Evolutionary conservation across 495 filamentous ascomycete species (phyloP).

Genomic region (Penicillium paradoxum): DNA sequence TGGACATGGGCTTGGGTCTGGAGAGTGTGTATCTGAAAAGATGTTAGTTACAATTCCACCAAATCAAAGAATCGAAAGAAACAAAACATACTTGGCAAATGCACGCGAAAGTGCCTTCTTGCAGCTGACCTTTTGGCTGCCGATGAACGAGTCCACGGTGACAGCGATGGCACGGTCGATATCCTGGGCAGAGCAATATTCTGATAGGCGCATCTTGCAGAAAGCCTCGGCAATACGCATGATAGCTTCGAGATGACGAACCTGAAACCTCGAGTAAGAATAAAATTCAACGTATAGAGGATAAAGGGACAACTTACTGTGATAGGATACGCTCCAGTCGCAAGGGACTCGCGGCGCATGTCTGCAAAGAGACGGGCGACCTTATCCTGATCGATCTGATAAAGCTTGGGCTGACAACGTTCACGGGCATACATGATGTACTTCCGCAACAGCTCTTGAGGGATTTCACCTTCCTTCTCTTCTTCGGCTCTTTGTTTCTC

Average conservation of each 20-base stretch:
- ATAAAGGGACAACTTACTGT: slow-evolving; percentile 60
- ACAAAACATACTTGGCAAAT: slow-evolving; percentile 84
- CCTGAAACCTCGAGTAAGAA: slow-evolving; percentile 46
- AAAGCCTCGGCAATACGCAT: slow-evolving; percentile 91
- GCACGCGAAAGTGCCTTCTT: slow-evolving; percentile 95
- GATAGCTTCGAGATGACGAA: slow-evolving; percentile 95
- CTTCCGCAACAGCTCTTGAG: slow-evolving; percentile 89
- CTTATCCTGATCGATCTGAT: slow-evolving; percentile 98
- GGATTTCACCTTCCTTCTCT: slow-evolving; percentile 71
- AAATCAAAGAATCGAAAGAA: not conserved
- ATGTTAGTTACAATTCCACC: slow-evolving; percentile 15
- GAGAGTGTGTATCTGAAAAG: slow-evolving; percentile 41
- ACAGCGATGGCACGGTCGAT: slow-evolving; percentile 97
- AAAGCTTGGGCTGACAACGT: slow-evolving; percentile 83
- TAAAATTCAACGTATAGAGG: not conserved
- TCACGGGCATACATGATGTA: slow-evolving; percentile 97
- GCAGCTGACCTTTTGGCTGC: slow-evolving; percentile 92
- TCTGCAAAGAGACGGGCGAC: slow-evolving; percentile 90
- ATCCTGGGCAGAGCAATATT: slow-evolving; percentile 83
- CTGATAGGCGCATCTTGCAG: slow-evolving; percentile 91
- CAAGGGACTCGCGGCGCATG: slow-evolving; percentile 87
- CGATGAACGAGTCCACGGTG: slow-evolving; percentile 93
- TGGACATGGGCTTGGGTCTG: slow-evolving; percentile 42
- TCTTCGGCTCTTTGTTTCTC: slow-evolving; percentile 46
- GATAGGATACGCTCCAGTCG: slow-evolving; percentile 95